Conservation (phyloP, 2,329 filamentous ascomycete species). For the Fusarium illudens region DNA sequence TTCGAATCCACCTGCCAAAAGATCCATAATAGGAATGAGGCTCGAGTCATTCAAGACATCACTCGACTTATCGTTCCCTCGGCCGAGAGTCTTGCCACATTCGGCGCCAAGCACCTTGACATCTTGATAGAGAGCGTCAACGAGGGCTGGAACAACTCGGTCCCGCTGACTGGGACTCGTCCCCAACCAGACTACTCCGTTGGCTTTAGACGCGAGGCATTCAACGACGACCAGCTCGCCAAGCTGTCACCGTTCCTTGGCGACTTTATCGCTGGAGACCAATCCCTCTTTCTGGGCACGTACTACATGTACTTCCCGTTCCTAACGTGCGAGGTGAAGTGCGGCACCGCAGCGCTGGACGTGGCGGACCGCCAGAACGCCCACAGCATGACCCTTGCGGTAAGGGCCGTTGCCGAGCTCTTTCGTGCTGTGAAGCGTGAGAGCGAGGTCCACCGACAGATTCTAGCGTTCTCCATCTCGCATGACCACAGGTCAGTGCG, state of each 20-base stretch:
- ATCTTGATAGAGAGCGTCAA: constrained; percentile 36
- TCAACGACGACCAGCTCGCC: constrained; percentile 52
- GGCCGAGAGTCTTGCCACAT: constrained; percentile 45
- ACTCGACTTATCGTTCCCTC: constrained; percentile 50
- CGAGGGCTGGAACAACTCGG: constrained; percentile 52
- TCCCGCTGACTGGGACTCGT: constrained; percentile 47
- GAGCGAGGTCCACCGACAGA: constrained; percentile 50
- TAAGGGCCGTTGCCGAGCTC: constrained; percentile 50
- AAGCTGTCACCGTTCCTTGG: constrained; percentile 52
- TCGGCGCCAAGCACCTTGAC: not conserved
- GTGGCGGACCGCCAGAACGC: constrained; percentile 52
- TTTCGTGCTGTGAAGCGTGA: constrained; percentile 49
- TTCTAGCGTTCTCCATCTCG: constrained; percentile 55
- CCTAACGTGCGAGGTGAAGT: constrained; percentile 59
- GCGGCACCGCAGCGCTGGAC: constrained; percentile 48
- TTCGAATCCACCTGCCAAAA: constrained; percentile 48
- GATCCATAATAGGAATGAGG: constrained; percentile 47
- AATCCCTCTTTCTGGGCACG: constrained; percentile 55
- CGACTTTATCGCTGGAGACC: constrained; percentile 43
- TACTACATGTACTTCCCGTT: constrained; percentile 60
- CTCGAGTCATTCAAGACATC: constrained; percentile 49
- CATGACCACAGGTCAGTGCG: constrained; percentile 40
- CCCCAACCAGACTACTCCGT: constrained; percentile 57
- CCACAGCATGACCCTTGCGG: constrained; percentile 52
- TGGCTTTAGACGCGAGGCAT: constrained; percentile 52